A percentile compares a stretch with the other conserved stretches of the same genome.
Conservation (phyloP, 768 basidiomycete species). For the Imleria badia region DNA sequence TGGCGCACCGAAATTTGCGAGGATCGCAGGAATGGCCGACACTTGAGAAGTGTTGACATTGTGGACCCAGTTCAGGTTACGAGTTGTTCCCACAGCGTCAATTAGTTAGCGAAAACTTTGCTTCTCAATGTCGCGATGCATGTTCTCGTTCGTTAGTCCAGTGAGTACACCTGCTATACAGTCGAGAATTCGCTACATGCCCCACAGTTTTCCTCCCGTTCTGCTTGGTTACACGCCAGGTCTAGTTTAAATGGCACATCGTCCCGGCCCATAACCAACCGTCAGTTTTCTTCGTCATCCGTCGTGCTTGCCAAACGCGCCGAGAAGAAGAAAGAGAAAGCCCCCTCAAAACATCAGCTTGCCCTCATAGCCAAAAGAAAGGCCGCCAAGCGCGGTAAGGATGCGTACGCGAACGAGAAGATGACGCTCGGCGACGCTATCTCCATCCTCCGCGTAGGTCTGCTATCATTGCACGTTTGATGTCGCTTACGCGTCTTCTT, state of each 20-base stretch:
- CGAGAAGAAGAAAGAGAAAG: slow-evolving; percentile 55
- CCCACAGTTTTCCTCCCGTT: slow-evolving; percentile 42
- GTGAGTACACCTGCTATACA: slow-evolving; percentile 10
- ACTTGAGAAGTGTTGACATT: slow-evolving; percentile 42
- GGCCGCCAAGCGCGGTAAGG: slow-evolving; percentile 51
- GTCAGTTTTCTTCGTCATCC: slow-evolving; percentile 51
- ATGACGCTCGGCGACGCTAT: slow-evolving; percentile 68
- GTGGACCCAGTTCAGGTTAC: not conserved
- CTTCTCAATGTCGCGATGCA: slow-evolving; percentile 25
- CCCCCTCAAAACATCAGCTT: slow-evolving; percentile 67
- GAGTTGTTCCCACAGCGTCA: slow-evolving; percentile 25
- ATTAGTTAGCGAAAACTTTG: too few relatives aligned
- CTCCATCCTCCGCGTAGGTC: slow-evolving; percentile 64
- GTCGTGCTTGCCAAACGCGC: slow-evolving; percentile 45
- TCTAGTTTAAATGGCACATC: not conserved
- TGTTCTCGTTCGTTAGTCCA: slow-evolving; percentile 11
- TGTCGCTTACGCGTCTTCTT: slow-evolving; percentile 2
- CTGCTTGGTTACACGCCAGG: not conserved
- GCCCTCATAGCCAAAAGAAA: slow-evolving; percentile 64
- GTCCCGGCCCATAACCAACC: slow-evolving; percentile 1
- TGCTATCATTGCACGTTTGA: not conserved
- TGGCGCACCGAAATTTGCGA: slow-evolving; percentile 39
- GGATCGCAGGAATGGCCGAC: slow-evolving; percentile 25
- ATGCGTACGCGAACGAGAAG: slow-evolving; percentile 62
- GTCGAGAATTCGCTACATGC: not conserved